phyloP scores from a whole-genome alignment of 208 protist genomes.

The Novymonas esmeraldas region DNA sequence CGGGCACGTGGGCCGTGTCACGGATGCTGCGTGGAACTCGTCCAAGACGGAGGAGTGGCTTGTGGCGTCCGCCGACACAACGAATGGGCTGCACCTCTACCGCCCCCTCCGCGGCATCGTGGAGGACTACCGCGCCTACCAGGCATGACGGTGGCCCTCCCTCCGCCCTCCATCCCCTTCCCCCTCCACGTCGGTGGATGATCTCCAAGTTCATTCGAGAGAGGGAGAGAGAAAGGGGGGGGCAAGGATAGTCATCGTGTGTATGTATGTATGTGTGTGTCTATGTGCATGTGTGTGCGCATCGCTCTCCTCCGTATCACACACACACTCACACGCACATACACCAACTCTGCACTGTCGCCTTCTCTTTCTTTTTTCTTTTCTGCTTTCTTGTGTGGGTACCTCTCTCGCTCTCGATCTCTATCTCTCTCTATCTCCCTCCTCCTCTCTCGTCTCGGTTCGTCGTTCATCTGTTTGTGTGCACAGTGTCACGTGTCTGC shows the following conservation, averaged over 20 bases:
- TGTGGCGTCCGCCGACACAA: constrained; percentile 92
- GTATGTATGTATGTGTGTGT: constrained; percentile 9
- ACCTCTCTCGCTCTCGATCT: neutral
- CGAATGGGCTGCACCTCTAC: constrained; percentile 96
- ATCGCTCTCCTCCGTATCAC: neutral
- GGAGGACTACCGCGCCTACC: constrained; percentile 39
- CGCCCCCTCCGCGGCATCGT: constrained; percentile 36
- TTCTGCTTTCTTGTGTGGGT: neutral
- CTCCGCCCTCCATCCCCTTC: neutral
- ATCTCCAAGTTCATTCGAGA: neutral
- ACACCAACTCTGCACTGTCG: too few relatives aligned
- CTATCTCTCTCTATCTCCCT: neutral
- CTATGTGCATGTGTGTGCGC: neutral
- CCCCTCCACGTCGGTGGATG: neutral
- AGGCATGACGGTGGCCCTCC: neutral
- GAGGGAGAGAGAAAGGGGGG: too few relatives aligned
- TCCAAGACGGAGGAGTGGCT: constrained; percentile 92
- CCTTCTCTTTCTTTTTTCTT: too few relatives aligned
- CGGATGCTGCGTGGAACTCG: constrained; percentile 92
- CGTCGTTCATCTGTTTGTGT: neutral
- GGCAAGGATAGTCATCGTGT: too few relatives aligned
- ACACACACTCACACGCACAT: too few relatives aligned
- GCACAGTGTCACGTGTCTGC: too few relatives aligned
- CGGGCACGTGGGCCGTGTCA: constrained; percentile 95
- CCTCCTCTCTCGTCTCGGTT: neutral